Base-by-base conservation (phyloP, 1,139 yeast species). In the Eremothecium sinecaudum region DNA sequence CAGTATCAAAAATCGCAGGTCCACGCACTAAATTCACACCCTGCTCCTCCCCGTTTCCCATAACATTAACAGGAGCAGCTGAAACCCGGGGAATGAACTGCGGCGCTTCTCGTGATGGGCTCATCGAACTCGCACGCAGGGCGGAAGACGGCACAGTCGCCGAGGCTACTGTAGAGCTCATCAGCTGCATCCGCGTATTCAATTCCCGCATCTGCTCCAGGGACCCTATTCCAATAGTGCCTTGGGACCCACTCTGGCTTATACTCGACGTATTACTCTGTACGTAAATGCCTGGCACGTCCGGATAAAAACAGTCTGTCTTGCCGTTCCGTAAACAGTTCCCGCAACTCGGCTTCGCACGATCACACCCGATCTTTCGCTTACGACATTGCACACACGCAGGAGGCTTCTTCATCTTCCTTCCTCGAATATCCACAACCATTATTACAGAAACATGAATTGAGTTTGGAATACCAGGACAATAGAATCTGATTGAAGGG, bases 301-400 rank as follows among this genome's bases (percentile, higher is more conserved):
- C 53, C 2, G 58, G 58, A 35, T 45, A 53, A 21, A 47, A 44
- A 37, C 58, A 50, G 17, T 50, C 50, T 14, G 37, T 35, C 26
- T 47, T 49, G 5, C 48, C 47, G 21, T 68, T 59, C 28, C 60
- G 65, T 11, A 56, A 28, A 50, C 80, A 74, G 50, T 72, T 73
- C 19, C 59, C 57, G 51, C 80, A 74, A 11, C 46, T 43, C 1
- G 80, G 80, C 44, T 69, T 71, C 0, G 61, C 56, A 44, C 75
- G 75, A 50, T 73, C 79, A 49, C 80, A 74, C 39, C 74, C 75
- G 29, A 67, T 68, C 49, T 69, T 69, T 32, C 71, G 53, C 34
- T 66, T 57, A 32, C 73, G 58, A 38, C 74, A 68, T 33, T 67
- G 67, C 32, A 64, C 62, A 44, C 74, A 69, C 3, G 72, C 58